Base-by-base conservation (phyloP, 1,139 yeast genomes). In the Fermentozyma sake region DNA sequence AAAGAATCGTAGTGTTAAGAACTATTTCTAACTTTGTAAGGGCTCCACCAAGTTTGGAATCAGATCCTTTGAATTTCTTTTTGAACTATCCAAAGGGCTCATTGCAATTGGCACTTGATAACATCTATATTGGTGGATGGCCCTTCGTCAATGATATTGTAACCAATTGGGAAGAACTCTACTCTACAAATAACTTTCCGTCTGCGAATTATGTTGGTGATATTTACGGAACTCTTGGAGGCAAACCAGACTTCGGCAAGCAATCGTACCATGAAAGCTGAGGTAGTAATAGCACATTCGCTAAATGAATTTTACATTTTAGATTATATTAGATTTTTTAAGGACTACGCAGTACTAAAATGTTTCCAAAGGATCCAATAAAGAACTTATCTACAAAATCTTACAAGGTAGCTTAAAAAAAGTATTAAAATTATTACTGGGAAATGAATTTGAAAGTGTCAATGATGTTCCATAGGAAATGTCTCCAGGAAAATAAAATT, bases 11-110 rank as follows among this genome's bases (percentile, higher is more conserved):
- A 16, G 61, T 76, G 15, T 61, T 76, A 76, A 72, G 84, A 60
- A 63, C 82, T 14, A 74, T 75, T 39, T 73, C 81, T 7, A 80
- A 78, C 52, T 75, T 73, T 48, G 68, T 78, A 35, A 67, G 74
- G 42, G 70, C 79, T 28, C 78, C 78, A 34, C 65, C 76, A 35
- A 52, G 58, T 8, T 44, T 61, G 45, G 39, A 57, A 16, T 55
- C 63, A 37, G 54, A 60, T 37, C 61, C 79, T 9, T 64, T 69
- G 24, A 58, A 60, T 22, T 74, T 70, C 60, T 76, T 76, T 59
- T 62, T 60, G 43, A 55, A 61, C 24, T 61, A 65, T 31, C 52
- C 55, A 27, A 72, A 69, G 42, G 82, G 81, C 37, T 82, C 81
- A 16, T 56, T 62, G 28, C 39, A 44, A 6, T 73, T 72, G 25